Evolutionary conservation across 106 monocot genomes (phyloP).

Genomic region (Allium sativum): DNA sequence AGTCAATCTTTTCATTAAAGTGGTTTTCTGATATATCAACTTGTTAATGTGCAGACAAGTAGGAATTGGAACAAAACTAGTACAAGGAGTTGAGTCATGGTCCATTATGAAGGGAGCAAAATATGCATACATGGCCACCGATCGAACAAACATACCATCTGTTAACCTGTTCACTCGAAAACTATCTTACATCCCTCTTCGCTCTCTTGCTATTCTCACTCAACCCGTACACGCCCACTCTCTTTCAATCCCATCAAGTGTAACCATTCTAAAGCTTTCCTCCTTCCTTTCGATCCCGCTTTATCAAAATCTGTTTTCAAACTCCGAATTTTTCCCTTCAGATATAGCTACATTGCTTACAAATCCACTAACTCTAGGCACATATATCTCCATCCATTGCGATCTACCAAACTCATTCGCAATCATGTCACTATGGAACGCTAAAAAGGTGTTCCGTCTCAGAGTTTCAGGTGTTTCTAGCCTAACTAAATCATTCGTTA

Average conservation of each 20-base stretch:
- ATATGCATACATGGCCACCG: slow-evolving; percentile 65
- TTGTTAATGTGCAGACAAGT: slow-evolving; percentile 16
- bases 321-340: slow-evolving; percentile 14
- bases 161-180: slow-evolving; percentile 39
- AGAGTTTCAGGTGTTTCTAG: background rate
- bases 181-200: slow-evolving; percentile 38
- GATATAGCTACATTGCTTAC: slow-evolving; percentile 5
- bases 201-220: slow-evolving; percentile 36
- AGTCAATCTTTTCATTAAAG: no score
- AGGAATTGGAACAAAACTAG: slow-evolving; percentile 42
- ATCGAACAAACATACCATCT: slow-evolving; percentile 37
- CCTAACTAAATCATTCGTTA: background rate
- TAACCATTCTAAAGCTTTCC: background rate
- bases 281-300: slow-evolving; percentile 20
- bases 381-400: slow-evolving; percentile 1
- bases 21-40: no score
- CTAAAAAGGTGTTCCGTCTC: background rate
- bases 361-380: slow-evolving; percentile 3
- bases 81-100: slow-evolving; percentile 34
- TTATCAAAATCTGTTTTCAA: slow-evolving; percentile 24
- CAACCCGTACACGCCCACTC: slow-evolving; percentile 55
- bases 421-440: slow-evolving; percentile 1
- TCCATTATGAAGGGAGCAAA: slow-evolving; percentile 26
- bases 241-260: background rate
- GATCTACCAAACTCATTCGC: background rate